Conservation (phyloP, 2,329 filamentous ascomycete species). For the Clonostachys rhizophaga region DNA sequence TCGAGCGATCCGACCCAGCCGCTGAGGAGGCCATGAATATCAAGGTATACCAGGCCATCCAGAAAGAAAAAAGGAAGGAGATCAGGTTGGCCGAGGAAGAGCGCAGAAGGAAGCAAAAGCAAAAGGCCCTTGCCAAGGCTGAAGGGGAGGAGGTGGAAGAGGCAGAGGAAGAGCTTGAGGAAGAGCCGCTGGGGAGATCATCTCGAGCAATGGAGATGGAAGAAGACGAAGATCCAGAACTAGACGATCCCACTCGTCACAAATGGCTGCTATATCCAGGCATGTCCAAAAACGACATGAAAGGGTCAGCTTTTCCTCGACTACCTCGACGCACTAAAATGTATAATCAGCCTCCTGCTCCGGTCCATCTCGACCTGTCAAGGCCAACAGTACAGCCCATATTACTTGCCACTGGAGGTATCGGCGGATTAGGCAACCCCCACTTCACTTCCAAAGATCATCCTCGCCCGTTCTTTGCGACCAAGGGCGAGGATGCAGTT, state of each 20-base stretch:
- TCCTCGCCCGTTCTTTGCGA: conserved; percentile 80
- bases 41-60: conserved; percentile 20
- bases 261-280: conserved; percentile 89
- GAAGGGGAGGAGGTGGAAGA: conserved; percentile 16
- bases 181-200: conserved; percentile 5
- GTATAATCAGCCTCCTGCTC: conserved; percentile 65
- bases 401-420: conserved; percentile 78
- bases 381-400: conserved; percentile 78
- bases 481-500: conserved; percentile 76
- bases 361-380: conserved; percentile 69
- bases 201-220: conserved; percentile 1
- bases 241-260: conserved; percentile 46
- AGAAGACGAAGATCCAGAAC: conserved; percentile 16
- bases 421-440: conserved; percentile 89
- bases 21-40: conserved; percentile 52
- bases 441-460: conserved; percentile 80
- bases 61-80: conserved; percentile 23
- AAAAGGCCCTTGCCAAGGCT: conserved; percentile 4
- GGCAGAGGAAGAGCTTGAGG: conserved; percentile 16
- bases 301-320: conserved; percentile 40
- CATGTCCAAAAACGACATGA: conserved; percentile 65
- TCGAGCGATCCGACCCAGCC: conserved; percentile 73
- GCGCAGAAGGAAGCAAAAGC: conserved; percentile 8
- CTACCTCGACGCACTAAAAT: conserved; percentile 46
- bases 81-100: conserved; percentile 26